Conservation (phyloP, 2,329 filamentous ascomycete genomes). For the Ophiosphaerella korrae region DNA sequence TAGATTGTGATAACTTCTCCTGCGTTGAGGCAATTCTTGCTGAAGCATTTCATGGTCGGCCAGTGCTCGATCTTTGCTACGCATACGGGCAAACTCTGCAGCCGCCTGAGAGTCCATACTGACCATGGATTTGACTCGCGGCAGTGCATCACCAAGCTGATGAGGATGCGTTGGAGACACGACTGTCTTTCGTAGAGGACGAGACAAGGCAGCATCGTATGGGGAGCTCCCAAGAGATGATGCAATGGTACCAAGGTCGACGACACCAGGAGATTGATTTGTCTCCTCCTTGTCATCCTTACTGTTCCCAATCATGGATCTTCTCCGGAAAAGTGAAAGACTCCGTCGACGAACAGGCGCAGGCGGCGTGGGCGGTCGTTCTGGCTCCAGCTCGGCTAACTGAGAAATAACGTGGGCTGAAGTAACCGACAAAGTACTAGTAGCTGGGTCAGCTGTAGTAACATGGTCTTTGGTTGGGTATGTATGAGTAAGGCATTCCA, state of each 20-base stretch:
- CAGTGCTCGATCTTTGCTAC: conserved; percentile 40
- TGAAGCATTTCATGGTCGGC: conserved; percentile 21
- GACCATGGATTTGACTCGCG: conserved; percentile 37
- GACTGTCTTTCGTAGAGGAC: conserved; percentile 17
- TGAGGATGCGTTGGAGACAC: conserved; percentile 42
- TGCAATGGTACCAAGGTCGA: conserved; percentile 50
- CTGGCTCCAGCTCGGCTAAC: conserved; percentile 26
- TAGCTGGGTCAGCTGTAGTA: conserved; percentile 10
- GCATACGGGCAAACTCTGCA: conserved; percentile 41
- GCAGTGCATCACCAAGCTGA: conserved; percentile 37
- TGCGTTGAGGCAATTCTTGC: conserved; percentile 26
- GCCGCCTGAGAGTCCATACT: conserved; percentile 45
- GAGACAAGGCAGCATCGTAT: conserved; percentile 49
- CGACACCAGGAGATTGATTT: conserved; percentile 28
- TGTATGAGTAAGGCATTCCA: conserved; percentile 45
- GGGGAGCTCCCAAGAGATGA: conserved; percentile 50
- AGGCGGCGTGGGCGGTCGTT: conserved; percentile 28
- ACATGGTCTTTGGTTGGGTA: conserved; percentile 38
- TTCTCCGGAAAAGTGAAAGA: conserved; percentile 38
- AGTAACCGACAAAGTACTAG: conserved; percentile 4
- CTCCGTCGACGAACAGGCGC: conserved; percentile 30
- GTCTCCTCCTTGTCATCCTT: conserved; percentile 20
- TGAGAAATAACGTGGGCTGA: conserved; percentile 17
- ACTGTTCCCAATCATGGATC: conserved; percentile 30
- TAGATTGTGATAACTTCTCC: conserved; percentile 32